Evolutionary conservation across 2,329 filamentous ascomycete genomes (phyloP).

Genomic region (Hysterium pulicare): DNA sequence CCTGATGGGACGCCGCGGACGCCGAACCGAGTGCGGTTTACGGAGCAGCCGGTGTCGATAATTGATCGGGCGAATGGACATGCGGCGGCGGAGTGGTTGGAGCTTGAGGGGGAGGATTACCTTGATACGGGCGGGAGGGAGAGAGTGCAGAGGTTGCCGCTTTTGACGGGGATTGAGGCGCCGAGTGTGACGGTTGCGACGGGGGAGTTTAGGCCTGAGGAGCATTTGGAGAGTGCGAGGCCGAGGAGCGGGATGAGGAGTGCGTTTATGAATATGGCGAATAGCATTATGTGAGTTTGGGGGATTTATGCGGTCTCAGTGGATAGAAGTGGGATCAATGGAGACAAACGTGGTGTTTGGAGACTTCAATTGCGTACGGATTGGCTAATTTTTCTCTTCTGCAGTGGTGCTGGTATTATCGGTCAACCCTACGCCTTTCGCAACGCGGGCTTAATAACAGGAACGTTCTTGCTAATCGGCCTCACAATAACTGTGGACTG

Average conservation of each 20-base stretch:
- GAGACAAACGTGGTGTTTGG: too few species aligned
- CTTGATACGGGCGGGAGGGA: conserved; percentile 43
- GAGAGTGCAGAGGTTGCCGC: conserved; percentile 57
- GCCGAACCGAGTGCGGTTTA: conserved; percentile 72
- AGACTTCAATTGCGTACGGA: too few species aligned
- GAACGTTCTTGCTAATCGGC: conserved; percentile 70
- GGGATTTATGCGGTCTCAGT: too few species aligned
- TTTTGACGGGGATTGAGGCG: conserved; percentile 79
- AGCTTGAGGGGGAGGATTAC: conserved; percentile 61
- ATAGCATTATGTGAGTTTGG: conserved; percentile 74
- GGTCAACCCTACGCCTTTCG: conserved; percentile 92
- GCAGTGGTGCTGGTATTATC: conserved; percentile 62
- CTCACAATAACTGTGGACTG: conserved; percentile 89
- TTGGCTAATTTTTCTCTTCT: conserved; percentile 3
- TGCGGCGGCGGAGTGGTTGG: conserved; percentile 42
- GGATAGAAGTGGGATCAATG: too few species aligned
- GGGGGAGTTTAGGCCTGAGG: conserved; percentile 53
- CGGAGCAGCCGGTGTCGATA: conserved; percentile 35
- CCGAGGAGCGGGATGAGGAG: conserved; percentile 82
- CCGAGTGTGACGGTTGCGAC: conserved; percentile 71
- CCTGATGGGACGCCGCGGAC: conserved; percentile 58
- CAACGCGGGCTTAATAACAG: conserved; percentile 82
- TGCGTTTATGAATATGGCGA: conserved; percentile 99
- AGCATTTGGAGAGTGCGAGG: conserved; percentile 59
- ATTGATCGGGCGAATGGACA: conserved; percentile 34